Base-by-base conservation (phyloP, 1,139 yeast genomes). In the Yamadazyma atlantica region DNA sequence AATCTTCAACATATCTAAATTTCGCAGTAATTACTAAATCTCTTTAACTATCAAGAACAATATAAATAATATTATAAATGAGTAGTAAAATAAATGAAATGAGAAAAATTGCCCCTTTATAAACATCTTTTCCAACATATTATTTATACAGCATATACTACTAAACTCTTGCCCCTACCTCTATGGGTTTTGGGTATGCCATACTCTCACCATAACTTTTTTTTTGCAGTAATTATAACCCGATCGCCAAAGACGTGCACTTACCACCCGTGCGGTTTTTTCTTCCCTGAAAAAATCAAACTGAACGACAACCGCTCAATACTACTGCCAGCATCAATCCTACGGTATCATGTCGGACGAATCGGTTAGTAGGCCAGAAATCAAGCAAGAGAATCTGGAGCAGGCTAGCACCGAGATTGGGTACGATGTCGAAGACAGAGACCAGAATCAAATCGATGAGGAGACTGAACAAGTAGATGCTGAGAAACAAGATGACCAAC, bases 391-490 rank as follows among this genome's bases (percentile, higher is more conserved):
- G 22, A n/a, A n/a, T n/a, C n/a, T n/a, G n/a, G 24, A 19, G 13
- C 30, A 27, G 7, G 24, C 31, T n/a, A 39, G 13, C 14, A 13
- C 28, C 7, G 45, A 41, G 13, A 7, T 19, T 6, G 54, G 49
- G 25, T 51, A 50, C 38, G 55, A 49, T 30, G 49, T 51, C 10
- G 57, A 49, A 28, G 56, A 49, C 32, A 48, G 65, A 10, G 75
- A 69, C 16, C 78, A 73, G 1, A 75, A 70, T 4, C 81, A 73
- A 1, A 73, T 72, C 0, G 80, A 75, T 2, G 81, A 72, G 0
- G 60, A 53, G 30, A 37, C 31, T 5, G 52, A 48, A 31, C 43
- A 49, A 19, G 40, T 24, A 19, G 31, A 37, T 17, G 29, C 39
- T 25, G 43, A 34, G 13, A n/a, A 28, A 10, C 39, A 38, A 18